Evolutionary conservation across 176 grass and related monocot species (phyloP), one percentile per base, ranked within the genome.

Genomic region (Ensete glaucum): DNA sequence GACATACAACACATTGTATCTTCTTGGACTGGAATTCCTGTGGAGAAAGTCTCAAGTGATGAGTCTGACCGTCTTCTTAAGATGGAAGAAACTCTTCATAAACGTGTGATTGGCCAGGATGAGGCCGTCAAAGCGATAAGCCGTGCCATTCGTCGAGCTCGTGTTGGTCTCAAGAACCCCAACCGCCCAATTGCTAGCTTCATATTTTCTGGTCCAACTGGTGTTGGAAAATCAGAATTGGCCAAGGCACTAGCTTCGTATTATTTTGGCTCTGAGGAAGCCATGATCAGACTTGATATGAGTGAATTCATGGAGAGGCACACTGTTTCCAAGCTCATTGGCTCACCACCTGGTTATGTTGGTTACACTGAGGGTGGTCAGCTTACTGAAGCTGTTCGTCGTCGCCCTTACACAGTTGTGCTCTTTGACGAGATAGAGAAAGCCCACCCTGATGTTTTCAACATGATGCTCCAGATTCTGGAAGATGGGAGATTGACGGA

Each of bases 401-500:
- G 34, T 43, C 34, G 34, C 34, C 34, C 34, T 43, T 43, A 43
- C 34, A 43, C 34, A 4, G 34, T 43, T 43, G 34, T 43, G 4
- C 34, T 43, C 34, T 43, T 43, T 43, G 34, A 43, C 6, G 34
- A 43, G 34, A 43, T 43, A 43, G 34, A 43, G 34, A 43, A 43
- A 43, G 34, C 34, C 34, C 84, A 96, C 65, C 92, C 92, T 0
- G 92, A 96, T 74, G 92, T 96, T 9, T 96, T 96, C 81, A 96
- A 96, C 85, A 96, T 92, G 92, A 96, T 96, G 89, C 92, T 96
- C 43, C 89, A 96, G 82, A 96, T 96, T 67, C 74, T 96, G 56
- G 92, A 96, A 85, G 92, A 96, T 2, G 92, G 89, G 34, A 88
- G 89, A 53, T 69, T 96, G 22, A 96, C 92, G 9, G 92, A 96